Percentiles rank a stretch among this genome's conserved stretches.
Evolutionary conservation across 2,329 filamentous ascomycete genomes (phyloP).

Genomic region (Aspergillus pseudoterreus): DNA sequence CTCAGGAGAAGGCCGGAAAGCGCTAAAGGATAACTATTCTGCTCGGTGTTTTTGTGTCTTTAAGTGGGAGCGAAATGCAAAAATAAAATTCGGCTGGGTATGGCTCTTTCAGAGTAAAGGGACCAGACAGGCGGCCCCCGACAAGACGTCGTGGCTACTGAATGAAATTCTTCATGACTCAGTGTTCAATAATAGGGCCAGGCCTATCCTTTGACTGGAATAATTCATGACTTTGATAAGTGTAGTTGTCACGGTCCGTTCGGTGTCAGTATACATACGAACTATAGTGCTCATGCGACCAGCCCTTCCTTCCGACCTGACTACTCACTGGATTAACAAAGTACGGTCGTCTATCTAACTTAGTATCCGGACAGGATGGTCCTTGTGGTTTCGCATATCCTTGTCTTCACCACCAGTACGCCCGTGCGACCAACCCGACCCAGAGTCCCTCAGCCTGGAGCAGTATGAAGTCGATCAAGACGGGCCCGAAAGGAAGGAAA

Average conservation of each 20-base stretch:
- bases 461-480: background rate
- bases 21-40: constrained; percentile 37
- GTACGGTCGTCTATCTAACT: background rate
- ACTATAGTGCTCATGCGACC: too few relatives aligned
- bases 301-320: too few relatives aligned
- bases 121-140: constrained; percentile 4
- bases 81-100: constrained; percentile 21
- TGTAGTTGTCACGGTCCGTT: background rate
- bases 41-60: constrained; percentile 33
- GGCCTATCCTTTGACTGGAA: background rate
- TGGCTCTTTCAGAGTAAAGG: constrained; percentile 10
- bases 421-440: background rate
- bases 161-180: constrained; percentile 8
- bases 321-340: background rate
- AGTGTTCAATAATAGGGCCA: constrained; percentile 4
- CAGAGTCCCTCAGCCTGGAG: background rate
- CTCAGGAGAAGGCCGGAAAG: constrained; percentile 64
- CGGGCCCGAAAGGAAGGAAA: background rate
- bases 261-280: too few relatives aligned
- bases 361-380: background rate
- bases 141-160: background rate
- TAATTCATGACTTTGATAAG: background rate
- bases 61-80: constrained; percentile 32
- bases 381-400: too few relatives aligned
- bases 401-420: background rate